Conservation (phyloP, 2,329 filamentous ascomycete genomes). For the Epichloe aotearoae region DNA sequence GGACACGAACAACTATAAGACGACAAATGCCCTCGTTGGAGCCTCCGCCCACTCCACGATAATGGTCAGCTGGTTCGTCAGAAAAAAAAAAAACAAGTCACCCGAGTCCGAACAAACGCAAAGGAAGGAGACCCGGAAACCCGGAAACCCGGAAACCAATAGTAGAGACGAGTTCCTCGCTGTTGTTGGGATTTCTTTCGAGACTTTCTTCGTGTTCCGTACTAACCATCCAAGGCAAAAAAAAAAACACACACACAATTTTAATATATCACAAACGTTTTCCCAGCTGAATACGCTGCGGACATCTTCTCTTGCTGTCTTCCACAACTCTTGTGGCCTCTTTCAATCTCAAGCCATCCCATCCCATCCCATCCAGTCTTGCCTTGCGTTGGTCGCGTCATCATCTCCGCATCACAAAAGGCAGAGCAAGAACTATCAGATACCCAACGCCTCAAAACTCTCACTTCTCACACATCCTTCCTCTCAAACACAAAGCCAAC, state of each 20-base stretch:
- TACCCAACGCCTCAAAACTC: background rate
- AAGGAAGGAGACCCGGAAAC: background rate
- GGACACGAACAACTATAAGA: background rate
- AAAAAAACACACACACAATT: background rate
- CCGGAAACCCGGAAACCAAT: background rate
- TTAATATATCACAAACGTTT: conserved; percentile 6
- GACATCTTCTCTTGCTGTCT: background rate
- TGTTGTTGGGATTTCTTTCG: background rate
- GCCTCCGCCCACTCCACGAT: background rate
- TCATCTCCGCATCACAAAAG: background rate
- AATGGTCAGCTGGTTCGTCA: conserved; percentile 2
- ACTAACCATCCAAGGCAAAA: background rate
- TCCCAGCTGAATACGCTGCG: conserved; percentile 2
- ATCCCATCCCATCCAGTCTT: background rate
- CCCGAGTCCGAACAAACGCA: background rate
- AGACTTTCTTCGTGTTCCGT: background rate
- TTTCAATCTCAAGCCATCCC: background rate
- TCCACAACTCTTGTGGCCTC: background rate
- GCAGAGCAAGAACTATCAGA: background rate
- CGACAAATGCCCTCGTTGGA: background rate
- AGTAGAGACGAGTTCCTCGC: conserved; percentile 1
- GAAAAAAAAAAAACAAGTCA: background rate
- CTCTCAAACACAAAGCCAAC: background rate
- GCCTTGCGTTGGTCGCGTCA: background rate
- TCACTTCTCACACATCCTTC: background rate